Base-by-base conservation (phyloP, 257 asterid species). In the Salvia splendens region DNA sequence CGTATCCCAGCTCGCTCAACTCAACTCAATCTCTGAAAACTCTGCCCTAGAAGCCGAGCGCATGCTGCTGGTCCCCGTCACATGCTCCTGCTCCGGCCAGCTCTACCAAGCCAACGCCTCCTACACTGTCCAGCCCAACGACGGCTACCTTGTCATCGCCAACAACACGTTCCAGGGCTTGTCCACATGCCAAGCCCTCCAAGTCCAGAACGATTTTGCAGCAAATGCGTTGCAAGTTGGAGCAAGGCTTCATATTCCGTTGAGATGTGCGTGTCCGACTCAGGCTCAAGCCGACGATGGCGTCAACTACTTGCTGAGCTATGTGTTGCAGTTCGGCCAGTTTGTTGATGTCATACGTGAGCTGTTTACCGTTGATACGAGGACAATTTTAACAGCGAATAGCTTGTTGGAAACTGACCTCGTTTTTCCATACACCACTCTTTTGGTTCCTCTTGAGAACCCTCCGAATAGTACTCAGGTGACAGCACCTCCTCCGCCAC, bases 191-290 rank as follows among this genome's bases (percentile, higher is more conserved):
- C 89, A 81, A 7, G 86, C 97, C 11, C 74, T 93, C 30, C 65
- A n/a, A 45, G 84, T 10, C 5, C 84, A 86, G 73, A 88, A 90
- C 68, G 20, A 7, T 0, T 32, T 43, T 38, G 47, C 49, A 0
- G 12, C 70, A 8, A 0, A 12, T 4, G 12, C 24, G 0, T 49
- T 90, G 59, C 0, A 0, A 4, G 0, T 15, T 5, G 92, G 96
- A 8, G 48, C 64, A 0, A 66, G 83, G 54, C 12, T 93, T 43
- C 71, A 56, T 7, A 88, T 93, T 49, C 99, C 99, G 17, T 61
- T 86, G 28, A 78, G 99, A 70, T 93, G 97, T 40, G 96, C 95
- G 43, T 93, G 99, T 54, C 97, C 95, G 0, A 93, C 97, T 4
- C 75, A 50, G 56, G 77, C 63, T 14, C 96, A 93, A 47, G 67